Conservation (phyloP, 371 early-diverging fungal species). For the Mucor lusitanicus region DNA sequence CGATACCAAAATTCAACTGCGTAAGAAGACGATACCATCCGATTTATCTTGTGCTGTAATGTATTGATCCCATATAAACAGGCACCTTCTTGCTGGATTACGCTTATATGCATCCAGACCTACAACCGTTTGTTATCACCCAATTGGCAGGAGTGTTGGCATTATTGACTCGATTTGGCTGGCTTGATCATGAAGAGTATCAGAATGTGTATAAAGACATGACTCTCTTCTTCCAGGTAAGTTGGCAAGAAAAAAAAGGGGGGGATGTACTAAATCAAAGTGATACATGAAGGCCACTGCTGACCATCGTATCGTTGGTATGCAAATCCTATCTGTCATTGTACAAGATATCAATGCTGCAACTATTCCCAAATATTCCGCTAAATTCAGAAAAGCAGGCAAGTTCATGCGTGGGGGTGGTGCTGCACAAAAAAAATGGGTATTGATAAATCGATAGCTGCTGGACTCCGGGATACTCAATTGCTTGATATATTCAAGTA, state of each 20-base stretch:
- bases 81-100: constrained; percentile 66
- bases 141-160: constrained; percentile 70
- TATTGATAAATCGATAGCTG: constrained; percentile 45
- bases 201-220: constrained; percentile 61
- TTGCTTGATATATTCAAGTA: constrained; percentile 69
- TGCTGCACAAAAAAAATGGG: neutral
- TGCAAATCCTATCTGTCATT: constrained; percentile 56
- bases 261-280: neutral
- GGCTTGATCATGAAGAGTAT: constrained; percentile 74
- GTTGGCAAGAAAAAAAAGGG: neutral
- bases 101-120: constrained; percentile 57
- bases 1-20: constrained; percentile 62
- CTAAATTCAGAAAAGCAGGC: constrained; percentile 68
- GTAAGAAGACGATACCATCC: constrained; percentile 35
- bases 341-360: constrained; percentile 61
- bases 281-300: constrained; percentile 47
- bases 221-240: constrained; percentile 65
- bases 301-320: constrained; percentile 62
- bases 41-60: neutral
- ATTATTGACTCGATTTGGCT: constrained; percentile 75
- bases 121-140: constrained; percentile 65
- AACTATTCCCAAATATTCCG: constrained; percentile 56
- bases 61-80: constrained; percentile 6
- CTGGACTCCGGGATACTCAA: constrained; percentile 78
- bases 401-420: neutral